Evolutionary conservation across 2,329 filamentous ascomycete species (phyloP).

Genomic region (Ophidiomyces ophidiicola): DNA sequence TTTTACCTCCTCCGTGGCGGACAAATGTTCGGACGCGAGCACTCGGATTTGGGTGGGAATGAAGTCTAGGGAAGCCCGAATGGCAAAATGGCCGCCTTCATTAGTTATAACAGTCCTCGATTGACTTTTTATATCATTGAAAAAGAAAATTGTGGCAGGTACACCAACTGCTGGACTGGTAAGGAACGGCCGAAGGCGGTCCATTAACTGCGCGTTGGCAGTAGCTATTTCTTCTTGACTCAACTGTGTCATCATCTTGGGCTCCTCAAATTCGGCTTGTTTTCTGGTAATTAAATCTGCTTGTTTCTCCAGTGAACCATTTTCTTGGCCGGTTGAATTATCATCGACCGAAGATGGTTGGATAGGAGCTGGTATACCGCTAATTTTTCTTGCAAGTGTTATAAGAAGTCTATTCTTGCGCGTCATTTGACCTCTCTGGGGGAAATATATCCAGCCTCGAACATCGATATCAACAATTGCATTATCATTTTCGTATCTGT

Average conservation of each 20-base stretch:
- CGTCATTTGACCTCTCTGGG: constrained; percentile 71
- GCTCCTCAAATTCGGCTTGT: constrained; percentile 55
- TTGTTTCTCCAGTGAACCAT: constrained; percentile 59
- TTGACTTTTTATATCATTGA: constrained; percentile 69
- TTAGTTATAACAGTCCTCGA: constrained; percentile 78
- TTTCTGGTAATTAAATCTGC: constrained; percentile 63
- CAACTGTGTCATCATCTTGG: constrained; percentile 42
- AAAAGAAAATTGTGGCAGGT: constrained; percentile 88
- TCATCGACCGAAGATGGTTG: constrained; percentile 28
- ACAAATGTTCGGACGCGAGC: constrained; percentile 72
- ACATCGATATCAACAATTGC: constrained; percentile 90
- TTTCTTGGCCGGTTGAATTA: constrained; percentile 41
- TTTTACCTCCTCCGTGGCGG: constrained; percentile 63
- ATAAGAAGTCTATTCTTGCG: constrained; percentile 78
- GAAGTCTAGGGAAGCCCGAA: constrained; percentile 74
- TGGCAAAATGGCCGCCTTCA: constrained; percentile 74
- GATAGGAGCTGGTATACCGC: constrained; percentile 65
- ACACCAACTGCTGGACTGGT: constrained; percentile 65
- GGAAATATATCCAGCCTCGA: constrained; percentile 85
- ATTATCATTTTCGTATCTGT: constrained; percentile 65
- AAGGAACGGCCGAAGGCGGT: constrained; percentile 77
- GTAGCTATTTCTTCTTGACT: constrained; percentile 60
- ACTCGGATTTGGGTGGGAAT: constrained; percentile 81
- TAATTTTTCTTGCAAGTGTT: constrained; percentile 73
- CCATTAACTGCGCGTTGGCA: constrained; percentile 80